Conservation (phyloP, 805 yeast species). For the Danielia reshetovae region DNA sequence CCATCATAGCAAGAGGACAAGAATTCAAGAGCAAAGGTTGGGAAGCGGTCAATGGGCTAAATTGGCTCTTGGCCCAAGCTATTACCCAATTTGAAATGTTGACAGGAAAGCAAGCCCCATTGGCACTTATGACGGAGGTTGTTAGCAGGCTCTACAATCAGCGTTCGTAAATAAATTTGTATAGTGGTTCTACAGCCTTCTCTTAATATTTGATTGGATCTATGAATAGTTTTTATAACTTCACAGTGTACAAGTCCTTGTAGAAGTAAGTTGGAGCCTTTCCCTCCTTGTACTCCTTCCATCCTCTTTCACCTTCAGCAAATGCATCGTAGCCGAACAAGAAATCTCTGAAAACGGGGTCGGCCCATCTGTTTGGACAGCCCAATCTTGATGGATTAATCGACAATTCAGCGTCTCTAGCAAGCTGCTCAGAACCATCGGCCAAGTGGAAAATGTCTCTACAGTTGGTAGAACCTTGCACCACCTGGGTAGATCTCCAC, state of each 20-base stretch:
- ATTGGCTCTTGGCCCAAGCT: constrained; percentile 13
- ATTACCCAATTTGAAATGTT: constrained; percentile 16
- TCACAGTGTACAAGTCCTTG: constrained; percentile 1
- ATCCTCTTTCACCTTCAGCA: constrained; percentile 19
- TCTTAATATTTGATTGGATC: too few species aligned
- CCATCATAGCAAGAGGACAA: constrained; percentile 5
- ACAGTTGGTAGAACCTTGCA: constrained; percentile 18
- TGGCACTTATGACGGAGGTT: constrained; percentile 8
- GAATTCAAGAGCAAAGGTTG: constrained; percentile 10
- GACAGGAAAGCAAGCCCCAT: constrained; percentile 15
- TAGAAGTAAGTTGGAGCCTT: background rate
- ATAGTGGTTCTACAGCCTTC: too few species aligned
- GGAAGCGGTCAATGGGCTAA: constrained; percentile 13
- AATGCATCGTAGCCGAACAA: constrained; percentile 24
- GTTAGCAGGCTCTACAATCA: background rate
- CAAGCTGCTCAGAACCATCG: constrained; percentile 24
- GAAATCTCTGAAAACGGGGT: constrained; percentile 22
- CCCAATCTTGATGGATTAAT: constrained; percentile 17
- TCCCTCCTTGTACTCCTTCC: constrained; percentile 8
- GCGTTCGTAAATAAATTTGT: background rate
- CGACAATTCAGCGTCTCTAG: constrained; percentile 17
- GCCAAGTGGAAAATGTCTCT: constrained; percentile 21
- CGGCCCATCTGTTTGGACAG: constrained; percentile 23
- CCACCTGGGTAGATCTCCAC: constrained; percentile 10
- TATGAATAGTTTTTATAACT: background rate